Percentiles rank a stretch among this genome's conserved stretches.
These are phyloP conservation scores for Aplosporella prunicola DNA, from an alignment of 2,329 filamentous ascomycete species.

Conservation along the genomic window DNA sequence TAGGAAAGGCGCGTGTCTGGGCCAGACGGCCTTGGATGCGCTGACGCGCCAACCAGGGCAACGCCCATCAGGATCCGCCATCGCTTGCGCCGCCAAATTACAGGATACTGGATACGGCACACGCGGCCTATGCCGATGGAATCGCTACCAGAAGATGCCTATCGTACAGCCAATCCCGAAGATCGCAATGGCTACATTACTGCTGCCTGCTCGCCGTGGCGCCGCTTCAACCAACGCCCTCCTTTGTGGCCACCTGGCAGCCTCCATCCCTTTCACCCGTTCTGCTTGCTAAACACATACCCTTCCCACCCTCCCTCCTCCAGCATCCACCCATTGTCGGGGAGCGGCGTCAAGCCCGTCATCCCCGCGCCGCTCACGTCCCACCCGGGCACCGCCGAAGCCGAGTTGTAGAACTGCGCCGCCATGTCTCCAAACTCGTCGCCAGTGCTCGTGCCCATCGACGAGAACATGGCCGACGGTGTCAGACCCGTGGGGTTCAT, in stretches of 20 bases:
- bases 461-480: slow-evolving; percentile 11
- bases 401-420: slow-evolving; percentile 4
- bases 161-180: too few species aligned
- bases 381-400: slow-evolving; percentile 13
- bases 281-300: slow-evolving; percentile 2
- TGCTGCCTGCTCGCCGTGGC: too few species aligned
- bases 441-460: slow-evolving; percentile 15
- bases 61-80: too few species aligned
- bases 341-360: slow-evolving; percentile 24
- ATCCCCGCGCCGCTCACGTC: slow-evolving; percentile 17
- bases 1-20: too few species aligned
- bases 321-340: slow-evolving; percentile 27
- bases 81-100: not conserved
- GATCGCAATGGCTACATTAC: too few species aligned
- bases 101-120: too few species aligned
- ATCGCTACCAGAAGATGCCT: too few species aligned
- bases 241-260: not conserved
- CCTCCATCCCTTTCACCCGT: not conserved
- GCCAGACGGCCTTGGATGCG: too few species aligned
- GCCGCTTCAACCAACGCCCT: too few species aligned
- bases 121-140: too few species aligned
- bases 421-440: slow-evolving; percentile 17
- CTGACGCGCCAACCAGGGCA: too few species aligned
- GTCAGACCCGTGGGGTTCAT: slow-evolving; percentile 13
- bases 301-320: slow-evolving; percentile 14